Evolutionary conservation across 371 early-diverging fungal species (phyloP).

Genomic region (Syncephalastrum contaminatum): DNA sequence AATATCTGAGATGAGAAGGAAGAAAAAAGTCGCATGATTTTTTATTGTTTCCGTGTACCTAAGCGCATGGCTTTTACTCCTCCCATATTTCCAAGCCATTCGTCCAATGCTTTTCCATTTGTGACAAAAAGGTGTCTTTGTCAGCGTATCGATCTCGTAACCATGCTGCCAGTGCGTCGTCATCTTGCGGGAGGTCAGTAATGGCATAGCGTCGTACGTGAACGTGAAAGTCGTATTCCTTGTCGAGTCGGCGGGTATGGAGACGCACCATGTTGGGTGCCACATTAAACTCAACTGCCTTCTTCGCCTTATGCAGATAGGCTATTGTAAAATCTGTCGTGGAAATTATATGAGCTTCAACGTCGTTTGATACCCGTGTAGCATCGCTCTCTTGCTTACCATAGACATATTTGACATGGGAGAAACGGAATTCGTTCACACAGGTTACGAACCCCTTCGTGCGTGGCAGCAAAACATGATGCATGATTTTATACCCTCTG

Average conservation of each 20-base stretch:
- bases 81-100: slow-evolving; percentile 46
- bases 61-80: slow-evolving; percentile 20
- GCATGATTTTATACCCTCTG: slow-evolving; percentile 57
- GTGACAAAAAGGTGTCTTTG: slow-evolving; percentile 60
- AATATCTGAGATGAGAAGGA: background rate
- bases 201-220: slow-evolving; percentile 60
- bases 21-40: slow-evolving; percentile 11
- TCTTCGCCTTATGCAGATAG: slow-evolving; percentile 42
- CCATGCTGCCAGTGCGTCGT: slow-evolving; percentile 60
- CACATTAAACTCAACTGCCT: slow-evolving; percentile 34
- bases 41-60: slow-evolving; percentile 5
- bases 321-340: slow-evolving; percentile 62
- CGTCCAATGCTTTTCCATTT: slow-evolving; percentile 52
- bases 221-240: slow-evolving; percentile 71
- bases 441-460: slow-evolving; percentile 79
- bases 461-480: slow-evolving; percentile 76
- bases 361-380: too few species aligned
- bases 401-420: slow-evolving; percentile 68
- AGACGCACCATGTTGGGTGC: slow-evolving; percentile 64
- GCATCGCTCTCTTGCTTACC: slow-evolving; percentile 31
- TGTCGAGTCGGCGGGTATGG: slow-evolving; percentile 49
- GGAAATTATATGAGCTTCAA: background rate
- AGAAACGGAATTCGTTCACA: slow-evolving; percentile 56
- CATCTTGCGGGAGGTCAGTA: slow-evolving; percentile 59
- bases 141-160: slow-evolving; percentile 60